Evolutionary conservation across 2,329 filamentous ascomycete species (phyloP).

Genomic region (Monilinia polystroma): DNA sequence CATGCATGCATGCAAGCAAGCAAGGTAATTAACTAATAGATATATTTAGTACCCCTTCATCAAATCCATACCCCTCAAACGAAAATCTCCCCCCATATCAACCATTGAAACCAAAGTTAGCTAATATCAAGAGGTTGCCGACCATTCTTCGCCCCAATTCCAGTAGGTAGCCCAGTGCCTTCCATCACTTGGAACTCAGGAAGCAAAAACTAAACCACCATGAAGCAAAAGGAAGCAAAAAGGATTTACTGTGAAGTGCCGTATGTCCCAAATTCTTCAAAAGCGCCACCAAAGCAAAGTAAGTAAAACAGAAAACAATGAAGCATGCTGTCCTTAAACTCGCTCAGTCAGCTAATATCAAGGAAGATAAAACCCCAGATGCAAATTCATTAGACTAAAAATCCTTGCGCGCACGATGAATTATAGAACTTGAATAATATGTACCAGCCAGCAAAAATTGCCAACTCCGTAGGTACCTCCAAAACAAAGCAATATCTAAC

Average conservation of each 20-base stretch:
- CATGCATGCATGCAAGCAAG: neutral
- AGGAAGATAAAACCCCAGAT: neutral
- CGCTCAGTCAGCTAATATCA: neutral
- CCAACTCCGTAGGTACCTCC: conserved; percentile 9
- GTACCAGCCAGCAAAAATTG: neutral
- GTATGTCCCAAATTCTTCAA: conserved; percentile 8
- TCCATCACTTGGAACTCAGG: neutral
- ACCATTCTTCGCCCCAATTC: neutral
- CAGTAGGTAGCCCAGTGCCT: neutral
- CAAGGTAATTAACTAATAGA: conserved; percentile 1
- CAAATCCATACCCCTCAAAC: neutral
- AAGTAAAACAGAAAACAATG: neutral
- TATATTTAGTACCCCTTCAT: neutral
- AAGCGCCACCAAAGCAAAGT: neutral
- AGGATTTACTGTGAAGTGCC: conserved; percentile 18
- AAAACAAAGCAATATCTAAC: conserved; percentile 17
- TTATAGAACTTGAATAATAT: neutral
- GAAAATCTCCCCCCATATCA: neutral
- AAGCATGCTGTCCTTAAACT: neutral
- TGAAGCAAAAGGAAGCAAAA: neutral
- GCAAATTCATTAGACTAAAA: neutral
- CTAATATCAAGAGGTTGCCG: neutral
- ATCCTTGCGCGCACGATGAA: neutral
- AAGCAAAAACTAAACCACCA: neutral
- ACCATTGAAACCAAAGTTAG: neutral